Percentiles rank a stretch among this genome's conserved stretches.
These are phyloP conservation scores for Colletotrichum tofieldiae DNA, from an alignment of 2,329 filamentous ascomycete genomes.

Conservation along the genomic window DNA sequence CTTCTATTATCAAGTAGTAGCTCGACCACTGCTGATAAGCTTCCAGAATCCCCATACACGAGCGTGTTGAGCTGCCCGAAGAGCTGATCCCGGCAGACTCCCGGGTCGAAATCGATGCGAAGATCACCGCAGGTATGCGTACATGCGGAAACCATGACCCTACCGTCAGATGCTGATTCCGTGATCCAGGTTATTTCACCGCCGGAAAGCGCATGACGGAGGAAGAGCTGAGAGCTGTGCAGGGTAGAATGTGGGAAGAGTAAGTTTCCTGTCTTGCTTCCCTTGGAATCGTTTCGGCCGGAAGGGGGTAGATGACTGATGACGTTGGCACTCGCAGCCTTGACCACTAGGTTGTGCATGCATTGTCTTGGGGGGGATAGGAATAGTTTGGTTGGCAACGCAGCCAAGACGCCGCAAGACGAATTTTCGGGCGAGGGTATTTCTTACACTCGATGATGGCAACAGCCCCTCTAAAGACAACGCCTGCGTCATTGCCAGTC, in stretches of 20 bases:
- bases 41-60: constrained; percentile 84
- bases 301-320: constrained; percentile 2
- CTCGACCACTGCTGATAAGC: constrained; percentile 39
- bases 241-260: constrained; percentile 94
- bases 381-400: not conserved
- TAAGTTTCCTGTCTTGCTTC: constrained; percentile 54
- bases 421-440: not conserved
- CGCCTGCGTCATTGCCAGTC: constrained; percentile 1
- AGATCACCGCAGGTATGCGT: constrained; percentile 89
- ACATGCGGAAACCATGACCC: constrained; percentile 5
- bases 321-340: constrained; percentile 51
- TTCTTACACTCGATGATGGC: constrained; percentile 33
- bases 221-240: constrained; percentile 87
- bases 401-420: not conserved
- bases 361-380: not conserved
- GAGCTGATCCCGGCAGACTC: constrained; percentile 96
- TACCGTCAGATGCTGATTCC: constrained; percentile 5
- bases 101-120: constrained; percentile 98
- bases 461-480: not conserved
- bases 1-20: too few species aligned
- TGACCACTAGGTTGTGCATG: constrained; percentile 53
- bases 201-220: constrained; percentile 91
- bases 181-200: constrained; percentile 79
- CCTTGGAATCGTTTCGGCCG: not conserved
- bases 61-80: constrained; percentile 92